Percentiles rank a stretch among this genome's conserved stretches.
Evolutionary conservation across 257 asterid genomes (phyloP).

Genomic region (Plectranthus barbatus): DNA sequence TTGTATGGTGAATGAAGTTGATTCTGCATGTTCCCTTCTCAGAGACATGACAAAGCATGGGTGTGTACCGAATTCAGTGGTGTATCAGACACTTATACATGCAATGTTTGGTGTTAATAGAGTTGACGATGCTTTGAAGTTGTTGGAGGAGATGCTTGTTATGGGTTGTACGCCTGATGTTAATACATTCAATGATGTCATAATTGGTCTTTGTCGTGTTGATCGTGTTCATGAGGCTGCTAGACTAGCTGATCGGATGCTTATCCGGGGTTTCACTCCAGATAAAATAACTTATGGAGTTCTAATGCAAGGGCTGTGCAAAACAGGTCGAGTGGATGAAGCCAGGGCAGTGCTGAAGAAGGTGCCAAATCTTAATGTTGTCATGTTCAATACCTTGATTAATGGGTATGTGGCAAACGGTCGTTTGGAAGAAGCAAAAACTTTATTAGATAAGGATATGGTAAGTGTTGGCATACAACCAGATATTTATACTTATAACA

Average conservation of each 20-base stretch:
- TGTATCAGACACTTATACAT: conserved; percentile 81
- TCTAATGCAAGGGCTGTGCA: conserved; percentile 70
- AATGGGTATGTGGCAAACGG: conserved; percentile 49
- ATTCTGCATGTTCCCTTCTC: conserved; percentile 74
- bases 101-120: conserved; percentile 50
- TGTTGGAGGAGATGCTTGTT: conserved; percentile 92
- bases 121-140: conserved; percentile 65
- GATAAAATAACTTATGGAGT: conserved; percentile 76
- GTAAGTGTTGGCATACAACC: conserved; percentile 34
- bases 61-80: conserved; percentile 77
- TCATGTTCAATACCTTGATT: conserved; percentile 59
- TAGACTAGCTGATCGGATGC: conserved; percentile 87
- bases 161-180: conserved; percentile 88
- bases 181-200: conserved; percentile 75
- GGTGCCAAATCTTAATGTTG: conserved; percentile 49
- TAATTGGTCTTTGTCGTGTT: conserved; percentile 64
- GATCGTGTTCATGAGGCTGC: conserved; percentile 81
- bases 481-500: conserved; percentile 73
- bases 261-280: conserved; percentile 60
- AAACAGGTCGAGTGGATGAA: conserved; percentile 55
- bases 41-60: conserved; percentile 95
- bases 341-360: conserved; percentile 55
- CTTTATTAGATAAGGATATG: conserved; percentile 41
- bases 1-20: conserved; percentile 66
- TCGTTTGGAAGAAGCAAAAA: conserved; percentile 66